Evolutionary conservation across 345 rosid species (phyloP).

Genomic region (Dipteronia sinensis): DNA sequence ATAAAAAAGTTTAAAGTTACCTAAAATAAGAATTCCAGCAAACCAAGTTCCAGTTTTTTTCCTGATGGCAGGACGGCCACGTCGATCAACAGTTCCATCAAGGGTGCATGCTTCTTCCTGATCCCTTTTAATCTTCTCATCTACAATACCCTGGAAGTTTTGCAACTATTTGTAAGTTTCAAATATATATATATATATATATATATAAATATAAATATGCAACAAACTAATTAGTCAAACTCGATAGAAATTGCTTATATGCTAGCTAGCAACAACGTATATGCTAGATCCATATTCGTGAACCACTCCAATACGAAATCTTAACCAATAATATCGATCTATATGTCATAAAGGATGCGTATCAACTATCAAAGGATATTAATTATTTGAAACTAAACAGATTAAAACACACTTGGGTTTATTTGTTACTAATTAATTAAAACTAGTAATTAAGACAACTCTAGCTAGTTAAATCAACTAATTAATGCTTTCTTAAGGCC

Average conservation of each 20-base stretch:
- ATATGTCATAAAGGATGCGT: too few relatives aligned
- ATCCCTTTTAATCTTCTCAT: slow-evolving; percentile 38
- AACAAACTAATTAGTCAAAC: not conserved
- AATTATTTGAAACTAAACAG: too few relatives aligned
- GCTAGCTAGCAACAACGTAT: not conserved
- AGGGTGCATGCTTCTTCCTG: slow-evolving; percentile 45
- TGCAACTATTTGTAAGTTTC: not conserved
- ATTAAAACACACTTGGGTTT: too few relatives aligned
- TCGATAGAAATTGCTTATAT: not conserved
- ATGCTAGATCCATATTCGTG: not conserved
- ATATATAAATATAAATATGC: not conserved
- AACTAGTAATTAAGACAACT: too few relatives aligned
- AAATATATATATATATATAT: too few relatives aligned
- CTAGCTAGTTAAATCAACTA: not conserved
- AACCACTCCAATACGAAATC: not conserved
- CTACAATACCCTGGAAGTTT: slow-evolving; percentile 23
- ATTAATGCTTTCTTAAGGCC: too few relatives aligned
- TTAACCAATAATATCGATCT: too few relatives aligned
- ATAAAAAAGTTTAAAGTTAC: slow-evolving; percentile 33
- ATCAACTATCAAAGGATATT: too few relatives aligned
- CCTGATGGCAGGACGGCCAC: slow-evolving; percentile 68
- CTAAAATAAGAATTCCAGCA: slow-evolving; percentile 73
- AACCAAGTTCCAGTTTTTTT: slow-evolving; percentile 79
- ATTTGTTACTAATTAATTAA: too few relatives aligned
- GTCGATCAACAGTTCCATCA: slow-evolving; percentile 84